Base-by-base conservation (phyloP, 2,329 filamentous ascomycete genomes). In the Diaporthe citrichinensis region DNA sequence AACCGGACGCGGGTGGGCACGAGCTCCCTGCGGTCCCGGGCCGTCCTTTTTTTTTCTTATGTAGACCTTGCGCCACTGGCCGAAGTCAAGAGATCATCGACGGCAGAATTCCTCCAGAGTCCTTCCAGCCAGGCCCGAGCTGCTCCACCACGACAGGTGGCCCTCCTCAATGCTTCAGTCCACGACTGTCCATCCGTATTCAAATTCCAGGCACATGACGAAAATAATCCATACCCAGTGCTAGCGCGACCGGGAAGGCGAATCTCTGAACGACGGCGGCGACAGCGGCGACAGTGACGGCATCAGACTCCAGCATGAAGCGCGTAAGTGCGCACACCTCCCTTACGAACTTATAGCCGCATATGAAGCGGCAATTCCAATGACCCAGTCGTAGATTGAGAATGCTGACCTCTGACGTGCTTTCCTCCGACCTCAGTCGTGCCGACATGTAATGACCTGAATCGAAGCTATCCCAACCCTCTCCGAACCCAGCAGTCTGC, bases 281-380 rank as follows among this genome's bases (percentile, higher is more conserved):
- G 62, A 68, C 49, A 53, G 68, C 39, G 57, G 55, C 59, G 61
- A 72, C 34, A 65, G 61, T 55, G 31, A 65, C 61, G 44, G 49
- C 39, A 39, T 39, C 49, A 39, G 59, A 61, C 72, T 58, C 58
- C 73, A 77, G 71, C 76, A 77, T 75, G 76, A 77, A 77, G 76
- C 61, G 69, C 69, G 73, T 75, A 73, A 77, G 76, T 65, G 34
- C 31, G 58, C 58, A 7, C 14, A 39, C 36, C 46, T 36, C 15
- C 20, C 20, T 15, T n/a, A 31, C n/a, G 2, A 6, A 7, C 25
- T 20, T 20, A 3, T n/a, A 41, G 20, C 9, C n/a, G 4, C n/a
- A 23, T 10, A 4, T 36, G 49, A 31, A 71, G 23, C 39, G 28
- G 14, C n/a, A 2, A 34, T 15, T 25, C 17, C 39, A 17, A 51